These are phyloP conservation scores for Sugiyamaella americana DNA, from an alignment of 805 yeast species.

Conservation along the genomic window DNA sequence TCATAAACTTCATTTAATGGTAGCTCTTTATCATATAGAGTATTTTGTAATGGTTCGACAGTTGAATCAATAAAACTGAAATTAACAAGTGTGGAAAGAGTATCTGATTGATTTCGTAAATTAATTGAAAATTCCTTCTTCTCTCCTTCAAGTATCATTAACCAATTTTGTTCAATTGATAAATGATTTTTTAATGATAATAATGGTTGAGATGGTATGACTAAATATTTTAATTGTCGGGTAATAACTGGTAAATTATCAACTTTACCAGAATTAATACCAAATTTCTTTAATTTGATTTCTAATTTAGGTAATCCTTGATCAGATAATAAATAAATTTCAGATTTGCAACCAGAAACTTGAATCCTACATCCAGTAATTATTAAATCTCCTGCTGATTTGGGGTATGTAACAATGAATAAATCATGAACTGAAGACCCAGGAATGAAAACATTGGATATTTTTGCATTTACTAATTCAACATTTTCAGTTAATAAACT, in stretches of 20 bases:
- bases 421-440: conserved; percentile 24
- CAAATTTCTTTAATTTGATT: conserved; percentile 28
- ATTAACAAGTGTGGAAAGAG: conserved; percentile 49
- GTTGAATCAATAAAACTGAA: conserved; percentile 71
- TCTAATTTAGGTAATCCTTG: conserved; percentile 9
- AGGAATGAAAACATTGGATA: conserved; percentile 25
- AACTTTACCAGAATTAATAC: conserved; percentile 14
- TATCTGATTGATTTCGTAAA: conserved; percentile 53
- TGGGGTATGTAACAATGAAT: conserved; percentile 28
- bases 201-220: conserved; percentile 53
- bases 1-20: conserved; percentile 66
- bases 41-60: conserved; percentile 53
- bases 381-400: conserved; percentile 41
- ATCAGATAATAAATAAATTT: conserved; percentile 28
- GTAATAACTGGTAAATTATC: not conserved
- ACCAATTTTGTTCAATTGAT: conserved; percentile 55
- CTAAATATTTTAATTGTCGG: conserved; percentile 29
- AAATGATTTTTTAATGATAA: conserved; percentile 43
- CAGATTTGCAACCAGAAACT: conserved; percentile 45
- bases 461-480: conserved; percentile 21
- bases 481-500: conserved; percentile 20
- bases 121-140: conserved; percentile 42
- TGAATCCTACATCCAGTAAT: conserved; percentile 48
- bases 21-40: conserved; percentile 40
- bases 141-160: conserved; percentile 80